Evolutionary conservation across 2,329 filamentous ascomycete species (phyloP).

Genomic region (Colletotrichum ledebouriae): DNA sequence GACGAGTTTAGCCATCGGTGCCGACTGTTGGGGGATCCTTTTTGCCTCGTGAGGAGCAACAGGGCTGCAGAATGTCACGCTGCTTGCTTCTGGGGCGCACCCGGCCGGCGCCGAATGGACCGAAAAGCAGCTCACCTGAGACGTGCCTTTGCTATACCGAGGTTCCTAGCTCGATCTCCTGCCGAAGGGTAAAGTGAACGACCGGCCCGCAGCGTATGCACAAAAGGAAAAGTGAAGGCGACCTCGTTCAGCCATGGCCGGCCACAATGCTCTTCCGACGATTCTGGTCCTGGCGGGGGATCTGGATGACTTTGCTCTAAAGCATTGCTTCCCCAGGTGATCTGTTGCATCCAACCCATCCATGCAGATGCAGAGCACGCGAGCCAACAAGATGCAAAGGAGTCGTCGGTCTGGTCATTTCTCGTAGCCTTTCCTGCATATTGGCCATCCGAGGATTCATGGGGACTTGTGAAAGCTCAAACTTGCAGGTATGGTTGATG

Average conservation of each 20-base stretch:
- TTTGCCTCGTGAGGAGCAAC: constrained; percentile 34
- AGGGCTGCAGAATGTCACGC: constrained; percentile 42
- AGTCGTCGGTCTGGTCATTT: neutral
- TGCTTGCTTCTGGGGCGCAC: constrained; percentile 3
- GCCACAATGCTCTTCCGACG: neutral
- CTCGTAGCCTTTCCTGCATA: constrained; percentile 2
- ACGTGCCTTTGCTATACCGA: neutral
- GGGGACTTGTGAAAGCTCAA: constrained; percentile 5
- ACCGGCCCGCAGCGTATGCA: neutral
- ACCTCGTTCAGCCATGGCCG: neutral
- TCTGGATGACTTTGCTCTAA: constrained; percentile 9
- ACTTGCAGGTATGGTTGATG: neutral
- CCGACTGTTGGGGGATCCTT: constrained; percentile 40
- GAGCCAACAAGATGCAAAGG: constrained; percentile 6
- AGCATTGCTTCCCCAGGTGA: constrained; percentile 4
- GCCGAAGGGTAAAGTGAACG: neutral
- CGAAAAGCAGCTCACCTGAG: constrained; percentile 28
- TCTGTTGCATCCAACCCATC: constrained; percentile 7
- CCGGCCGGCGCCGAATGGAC: constrained; percentile 37
- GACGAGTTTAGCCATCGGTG: constrained; percentile 29
- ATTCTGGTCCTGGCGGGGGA: neutral
- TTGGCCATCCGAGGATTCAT: neutral
- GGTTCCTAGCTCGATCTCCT: neutral
- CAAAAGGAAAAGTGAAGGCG: neutral
- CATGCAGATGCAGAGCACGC: constrained; percentile 15